These are phyloP conservation scores for Calonectria hongkongensis DNA, from an alignment of 2,329 filamentous ascomycete species.

Conservation along the genomic window DNA sequence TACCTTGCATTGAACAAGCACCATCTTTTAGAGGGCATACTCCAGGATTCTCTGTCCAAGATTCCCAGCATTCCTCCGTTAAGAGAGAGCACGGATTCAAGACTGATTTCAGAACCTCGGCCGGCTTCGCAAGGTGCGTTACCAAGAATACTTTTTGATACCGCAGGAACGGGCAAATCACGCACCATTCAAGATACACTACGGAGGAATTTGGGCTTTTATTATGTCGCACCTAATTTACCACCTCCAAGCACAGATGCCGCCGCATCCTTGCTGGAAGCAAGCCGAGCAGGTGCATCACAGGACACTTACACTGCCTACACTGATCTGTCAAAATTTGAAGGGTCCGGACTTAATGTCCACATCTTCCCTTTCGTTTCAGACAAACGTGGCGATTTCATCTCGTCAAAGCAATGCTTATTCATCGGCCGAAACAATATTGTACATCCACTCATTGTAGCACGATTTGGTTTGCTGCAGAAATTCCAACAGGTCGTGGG, in stretches of 20 bases:
- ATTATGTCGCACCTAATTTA: neutral
- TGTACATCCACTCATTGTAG: neutral
- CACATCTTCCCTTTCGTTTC: neutral
- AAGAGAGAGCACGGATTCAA: neutral
- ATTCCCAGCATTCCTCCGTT: neutral
- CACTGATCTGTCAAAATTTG: neutral
- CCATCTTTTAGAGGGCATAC: neutral
- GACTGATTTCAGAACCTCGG: neutral
- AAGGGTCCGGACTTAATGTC: neutral
- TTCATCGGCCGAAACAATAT: neutral
- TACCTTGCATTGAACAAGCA: neutral
- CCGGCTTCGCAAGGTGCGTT: neutral
- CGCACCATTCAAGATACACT: neutral
- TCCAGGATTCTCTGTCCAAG: neutral
- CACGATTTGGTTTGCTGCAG: neutral
- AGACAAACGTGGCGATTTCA: neutral
- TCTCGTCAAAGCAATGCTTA: neutral
- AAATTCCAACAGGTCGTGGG: neutral
- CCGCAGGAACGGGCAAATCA: neutral
- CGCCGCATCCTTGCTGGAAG: neutral
- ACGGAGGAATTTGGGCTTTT: neutral
- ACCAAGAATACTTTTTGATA: neutral
- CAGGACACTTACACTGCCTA: slow-evolving; percentile 4
- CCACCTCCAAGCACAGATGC: neutral
- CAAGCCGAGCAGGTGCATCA: slow-evolving; percentile 4